These are phyloP conservation scores for Fallopia convolvulus DNA, from an alignment of 148 eudicot genomes.

Conservation along the genomic window DNA sequence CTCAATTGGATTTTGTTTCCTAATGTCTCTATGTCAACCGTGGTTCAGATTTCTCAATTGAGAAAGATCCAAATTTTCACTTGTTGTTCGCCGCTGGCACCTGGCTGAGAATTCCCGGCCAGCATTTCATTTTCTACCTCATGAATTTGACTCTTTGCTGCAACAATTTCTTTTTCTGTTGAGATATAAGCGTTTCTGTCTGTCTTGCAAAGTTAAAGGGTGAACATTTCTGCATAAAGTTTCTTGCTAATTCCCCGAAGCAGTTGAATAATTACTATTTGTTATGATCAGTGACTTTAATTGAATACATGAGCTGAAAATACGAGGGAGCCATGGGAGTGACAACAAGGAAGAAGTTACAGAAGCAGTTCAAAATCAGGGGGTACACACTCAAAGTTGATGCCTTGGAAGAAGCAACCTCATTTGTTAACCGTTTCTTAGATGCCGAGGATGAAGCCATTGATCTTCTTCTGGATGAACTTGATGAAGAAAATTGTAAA, in stretches of 20 bases:
- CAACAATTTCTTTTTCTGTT: too few species aligned
- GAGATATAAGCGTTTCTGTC: too few species aligned
- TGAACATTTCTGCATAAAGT: neutral
- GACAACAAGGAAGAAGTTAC: conserved; percentile 18
- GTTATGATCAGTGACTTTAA: neutral
- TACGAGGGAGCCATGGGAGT: conserved; percentile 7
- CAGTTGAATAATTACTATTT: neutral
- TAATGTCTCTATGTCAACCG: too few species aligned
- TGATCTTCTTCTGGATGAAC: conserved; percentile 70
- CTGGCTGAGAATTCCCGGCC: too few species aligned
- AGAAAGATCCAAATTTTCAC: too few species aligned
- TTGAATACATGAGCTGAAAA: neutral
- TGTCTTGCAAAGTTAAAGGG: neutral
- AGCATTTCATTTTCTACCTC: too few species aligned
- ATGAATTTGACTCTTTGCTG: too few species aligned
- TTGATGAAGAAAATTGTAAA: conserved; percentile 49
- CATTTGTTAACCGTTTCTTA: conserved; percentile 34
- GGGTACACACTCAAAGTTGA: conserved; percentile 68
- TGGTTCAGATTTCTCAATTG: too few species aligned
- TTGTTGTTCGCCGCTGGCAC: too few species aligned
- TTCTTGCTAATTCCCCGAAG: neutral
- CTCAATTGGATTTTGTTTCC: too few species aligned
- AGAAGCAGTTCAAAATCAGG: conserved; percentile 55
- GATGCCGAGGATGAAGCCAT: conserved; percentile 64
- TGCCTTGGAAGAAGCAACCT: conserved; percentile 50